Evolutionary conservation across 352 stramenopile species (phyloP).

Genomic region (Phytophthora sojae): DNA sequence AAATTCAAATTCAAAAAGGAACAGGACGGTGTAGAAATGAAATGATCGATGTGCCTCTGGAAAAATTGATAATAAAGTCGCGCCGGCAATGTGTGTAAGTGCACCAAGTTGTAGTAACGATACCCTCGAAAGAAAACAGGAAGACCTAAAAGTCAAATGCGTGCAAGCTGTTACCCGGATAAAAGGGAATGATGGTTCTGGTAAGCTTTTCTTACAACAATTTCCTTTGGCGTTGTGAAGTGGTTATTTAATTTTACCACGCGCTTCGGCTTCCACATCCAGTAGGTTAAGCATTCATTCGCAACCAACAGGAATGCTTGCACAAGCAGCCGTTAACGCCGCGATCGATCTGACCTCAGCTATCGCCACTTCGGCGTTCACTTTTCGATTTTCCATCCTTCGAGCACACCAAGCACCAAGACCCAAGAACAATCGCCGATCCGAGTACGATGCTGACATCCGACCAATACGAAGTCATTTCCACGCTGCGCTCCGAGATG

Average conservation of each 20-base stretch:
- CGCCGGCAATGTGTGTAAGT: too few relatives aligned
- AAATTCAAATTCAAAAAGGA: too few relatives aligned
- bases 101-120: too few relatives aligned
- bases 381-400: background rate
- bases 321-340: background rate
- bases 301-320: background rate
- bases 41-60: too few relatives aligned
- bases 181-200: slow-evolving; percentile 4
- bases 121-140: too few relatives aligned
- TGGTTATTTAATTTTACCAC: background rate
- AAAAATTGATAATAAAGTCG: too few relatives aligned
- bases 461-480: slow-evolving; percentile 29
- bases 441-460: slow-evolving; percentile 8
- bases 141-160: background rate
- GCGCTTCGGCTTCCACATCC: background rate
- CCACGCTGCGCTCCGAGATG: slow-evolving; percentile 18
- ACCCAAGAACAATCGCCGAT: background rate
- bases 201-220: too few relatives aligned
- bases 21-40: too few relatives aligned
- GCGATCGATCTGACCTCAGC: background rate
- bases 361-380: background rate
- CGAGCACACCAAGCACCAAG: background rate
- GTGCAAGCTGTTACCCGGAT: background rate
- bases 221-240: too few relatives aligned
- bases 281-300: background rate